phyloP scores from a whole-genome alignment of 176 grass and related monocot genomes.

The Paspalum notatum region DNA sequence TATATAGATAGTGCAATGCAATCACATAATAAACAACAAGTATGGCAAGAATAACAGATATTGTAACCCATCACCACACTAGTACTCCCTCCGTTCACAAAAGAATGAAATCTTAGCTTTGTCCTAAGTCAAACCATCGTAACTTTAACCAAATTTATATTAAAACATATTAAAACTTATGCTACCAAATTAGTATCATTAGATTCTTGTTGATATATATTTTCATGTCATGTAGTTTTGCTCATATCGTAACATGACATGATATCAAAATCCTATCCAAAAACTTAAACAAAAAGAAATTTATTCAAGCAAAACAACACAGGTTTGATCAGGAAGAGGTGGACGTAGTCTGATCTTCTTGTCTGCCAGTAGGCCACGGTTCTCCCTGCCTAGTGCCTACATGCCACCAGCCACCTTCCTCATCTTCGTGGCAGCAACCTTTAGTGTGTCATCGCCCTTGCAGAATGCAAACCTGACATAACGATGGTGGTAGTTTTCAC shows the following conservation, averaged over 20 bases:
- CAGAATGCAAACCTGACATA: conserved; percentile 92
- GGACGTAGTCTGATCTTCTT: not conserved
- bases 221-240: too few relatives aligned
- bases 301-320: not conserved
- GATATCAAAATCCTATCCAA: not conserved
- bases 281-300: not conserved
- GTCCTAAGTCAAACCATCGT: too few relatives aligned
- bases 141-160: too few relatives aligned
- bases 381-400: conserved; percentile 8
- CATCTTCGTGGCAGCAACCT: conserved; percentile 73
- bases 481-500: conserved; percentile 45
- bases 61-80: too few relatives aligned
- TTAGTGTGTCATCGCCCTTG: conserved; percentile 72
- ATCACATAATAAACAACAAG: too few relatives aligned
- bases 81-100: too few relatives aligned
- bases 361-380: not conserved
- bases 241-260: not conserved
- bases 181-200: too few relatives aligned
- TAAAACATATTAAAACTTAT: too few relatives aligned
- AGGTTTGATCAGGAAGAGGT: conserved; percentile 5
- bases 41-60: too few relatives aligned
- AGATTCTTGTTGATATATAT: too few relatives aligned
- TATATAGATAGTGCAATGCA: too few relatives aligned
- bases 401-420: conserved; percentile 30
- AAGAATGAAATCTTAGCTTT: too few relatives aligned